Evolutionary conservation across 2,329 filamentous ascomycete genomes (phyloP), one percentile per base, ranked within the genome.

Genomic region (Colletotrichum coccodes): DNA sequence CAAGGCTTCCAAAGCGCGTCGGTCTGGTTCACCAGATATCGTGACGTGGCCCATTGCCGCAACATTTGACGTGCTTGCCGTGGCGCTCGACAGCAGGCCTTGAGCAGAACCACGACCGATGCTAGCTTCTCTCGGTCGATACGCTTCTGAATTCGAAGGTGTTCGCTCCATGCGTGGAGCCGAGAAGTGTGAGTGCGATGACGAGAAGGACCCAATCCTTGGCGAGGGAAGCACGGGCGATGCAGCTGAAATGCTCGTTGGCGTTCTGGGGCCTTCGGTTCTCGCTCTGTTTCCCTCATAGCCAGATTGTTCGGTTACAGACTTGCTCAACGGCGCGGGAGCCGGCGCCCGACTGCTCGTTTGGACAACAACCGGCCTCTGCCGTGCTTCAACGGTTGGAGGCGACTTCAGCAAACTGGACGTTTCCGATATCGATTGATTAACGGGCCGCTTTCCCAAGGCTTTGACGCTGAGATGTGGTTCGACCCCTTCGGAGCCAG

Each of bases 371-470:
- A 62, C 56, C 26, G 67, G 63, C 44, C 42, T 61, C 36, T 64
- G 63, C 26, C 52, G 57, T 21, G 56, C 50, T 38, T 58, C 63
- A 32, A 52, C 47, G 18, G 54, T 53, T 16, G 56, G 63, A 21
- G 67, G 52, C 4, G 57, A 57, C 28, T 52, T 67, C 44, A 70
- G 18, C 32, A 30, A 58, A 9, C 47, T 68, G 4, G 50, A 16
- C 14, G 56, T 44, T 34, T 68, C 63, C 12, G 53, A 26, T 18
- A 47, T 28, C 4, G 63, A 16, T 42, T 58, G 57, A 9, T 40
- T 72, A 6, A 72, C 79, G 11, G 84, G 83, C 54, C 80, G 82
- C 70, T 88, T 88, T 3, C 85, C 86, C 12, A 81, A 79, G 26
- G 84, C 82, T 72, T 86, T 87, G 18, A 80, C 78, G 70, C 83